Conservation (phyloP, 192 early-diverging fungal species). For the Coemansia asiatica region DNA sequence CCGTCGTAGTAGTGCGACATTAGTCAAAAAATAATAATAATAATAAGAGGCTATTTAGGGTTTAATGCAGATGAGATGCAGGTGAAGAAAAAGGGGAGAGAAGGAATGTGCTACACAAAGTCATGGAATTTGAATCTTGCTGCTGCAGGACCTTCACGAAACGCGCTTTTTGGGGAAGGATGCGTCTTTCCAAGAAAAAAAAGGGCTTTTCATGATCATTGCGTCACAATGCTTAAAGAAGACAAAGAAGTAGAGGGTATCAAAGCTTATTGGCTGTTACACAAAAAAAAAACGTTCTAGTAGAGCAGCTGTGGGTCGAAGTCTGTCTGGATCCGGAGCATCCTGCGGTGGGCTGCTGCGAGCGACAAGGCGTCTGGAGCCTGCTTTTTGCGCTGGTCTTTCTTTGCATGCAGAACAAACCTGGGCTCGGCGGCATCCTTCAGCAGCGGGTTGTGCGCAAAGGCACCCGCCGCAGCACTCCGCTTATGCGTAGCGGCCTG, state of each 20-base stretch:
- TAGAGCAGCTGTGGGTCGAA: not conserved
- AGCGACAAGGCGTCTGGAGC: not conserved
- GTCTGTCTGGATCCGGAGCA: slow-evolving; percentile 44
- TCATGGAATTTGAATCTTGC: too few relatives aligned
- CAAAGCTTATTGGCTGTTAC: too few relatives aligned
- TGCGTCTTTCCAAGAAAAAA: too few relatives aligned
- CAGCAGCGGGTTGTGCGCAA: slow-evolving; percentile 38
- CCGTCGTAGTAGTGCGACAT: slow-evolving; percentile 35
- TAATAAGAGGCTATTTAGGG: not conserved
- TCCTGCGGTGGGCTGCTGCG: slow-evolving; percentile 18
- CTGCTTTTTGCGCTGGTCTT: not conserved
- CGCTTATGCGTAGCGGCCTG: not conserved
- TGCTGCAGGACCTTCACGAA: too few relatives aligned
- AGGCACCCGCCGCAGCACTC: slow-evolving; percentile 5
- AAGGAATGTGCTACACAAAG: not conserved
- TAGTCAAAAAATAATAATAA: not conserved
- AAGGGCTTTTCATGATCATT: too few relatives aligned
- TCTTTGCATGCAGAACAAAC: slow-evolving; percentile 31
- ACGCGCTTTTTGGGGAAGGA: too few relatives aligned
- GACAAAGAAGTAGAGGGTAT: too few relatives aligned
- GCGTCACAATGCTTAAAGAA: too few relatives aligned
- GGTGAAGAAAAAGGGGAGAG: not conserved
- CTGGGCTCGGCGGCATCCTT: slow-evolving; percentile 18
- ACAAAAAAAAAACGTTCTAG: not conserved
- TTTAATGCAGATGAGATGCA: not conserved